These are phyloP conservation scores for Pythium sukuiense DNA, from an alignment of 352 stramenopile genomes.

Conservation along the genomic window DNA sequence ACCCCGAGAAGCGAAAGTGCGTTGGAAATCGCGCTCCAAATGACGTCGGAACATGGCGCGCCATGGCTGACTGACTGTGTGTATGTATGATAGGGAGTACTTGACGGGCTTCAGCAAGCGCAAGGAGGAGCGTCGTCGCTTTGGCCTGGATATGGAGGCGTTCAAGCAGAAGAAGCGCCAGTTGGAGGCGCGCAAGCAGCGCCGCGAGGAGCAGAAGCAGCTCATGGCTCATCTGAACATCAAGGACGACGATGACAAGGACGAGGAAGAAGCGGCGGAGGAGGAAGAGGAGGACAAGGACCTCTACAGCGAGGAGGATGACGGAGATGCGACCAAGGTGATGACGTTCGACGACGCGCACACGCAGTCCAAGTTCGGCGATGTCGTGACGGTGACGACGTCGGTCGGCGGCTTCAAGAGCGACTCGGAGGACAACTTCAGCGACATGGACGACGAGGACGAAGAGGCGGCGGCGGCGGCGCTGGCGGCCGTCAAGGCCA, in stretches of 20 bases:
- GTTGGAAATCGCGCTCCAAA: conserved; percentile 11
- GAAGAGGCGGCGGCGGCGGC: conserved; percentile 31
- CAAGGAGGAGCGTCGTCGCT: conserved; percentile 85
- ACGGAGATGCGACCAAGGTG: conserved; percentile 43
- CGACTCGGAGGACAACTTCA: conserved; percentile 67
- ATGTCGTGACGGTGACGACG: conserved; percentile 86
- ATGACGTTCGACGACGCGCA: conserved; percentile 80
- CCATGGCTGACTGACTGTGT: not conserved
- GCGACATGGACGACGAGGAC: conserved; percentile 51
- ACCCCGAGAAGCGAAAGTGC: conserved; percentile 85
- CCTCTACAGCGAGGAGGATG: conserved; percentile 38
- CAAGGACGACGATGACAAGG: conserved; percentile 44
- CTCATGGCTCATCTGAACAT: conserved; percentile 62
- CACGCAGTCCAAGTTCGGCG: conserved; percentile 84
- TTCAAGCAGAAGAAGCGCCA: conserved; percentile 87
- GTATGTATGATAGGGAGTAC: conserved; percentile 50
- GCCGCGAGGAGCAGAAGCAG: conserved; percentile 79
- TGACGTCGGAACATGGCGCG: not conserved
- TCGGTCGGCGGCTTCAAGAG: conserved; percentile 76
- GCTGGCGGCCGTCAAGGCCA: conserved; percentile 30
- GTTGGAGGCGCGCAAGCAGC: conserved; percentile 80
- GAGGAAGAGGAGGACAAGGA: conserved; percentile 21
- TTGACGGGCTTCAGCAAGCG: conserved; percentile 87
- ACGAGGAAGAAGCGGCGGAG: conserved; percentile 27
- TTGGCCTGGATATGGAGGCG: conserved; percentile 87